Evolutionary conservation across 2,329 filamentous ascomycete genomes (phyloP), one percentile per base, ranked within the genome.

Genomic region (Fusarium longipes): DNA sequence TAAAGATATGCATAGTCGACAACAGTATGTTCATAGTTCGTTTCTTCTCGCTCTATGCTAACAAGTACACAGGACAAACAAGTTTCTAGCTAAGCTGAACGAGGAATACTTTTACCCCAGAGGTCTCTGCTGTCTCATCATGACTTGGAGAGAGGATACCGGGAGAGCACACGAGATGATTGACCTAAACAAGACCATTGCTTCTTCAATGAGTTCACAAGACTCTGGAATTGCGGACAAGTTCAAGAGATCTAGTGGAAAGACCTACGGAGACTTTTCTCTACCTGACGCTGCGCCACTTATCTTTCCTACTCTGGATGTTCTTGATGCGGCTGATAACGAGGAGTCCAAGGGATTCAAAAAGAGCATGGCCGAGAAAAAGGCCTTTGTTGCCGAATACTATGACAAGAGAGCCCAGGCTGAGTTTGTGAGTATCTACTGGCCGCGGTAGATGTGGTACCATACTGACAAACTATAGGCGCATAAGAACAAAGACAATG

Each of bases 61-160:
- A 61, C 18, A 2, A 3, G 4, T 3, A 0, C 2, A 14, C 20
- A 56, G 57, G 15, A 44, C 57, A 8, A 61, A 61, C 22, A 53
- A 61, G 39, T 61, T 61, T 25, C 8, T 61, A 5, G 12, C 56
- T 1, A 35, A 54, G 14, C 51, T 61, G 12, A 61, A 61, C 4
- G 56, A 61, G 11, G 78, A 84, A 5, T 82, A 87, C 59, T 90
- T 89, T 73, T 81, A 79, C 44, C 86, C 87, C 0, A 81, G 81
- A 3, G 87, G 87, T 0, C 78, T 89, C 0, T 85, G 83, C 14
- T 75, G 71, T 5, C 38, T 79, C 20, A 78, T 90, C 35, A 82
- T 89, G 76, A 83, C 83, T 2, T 87, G 80, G 77, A 83, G 83
- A 50, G 82, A 83, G 1, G 78, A 81, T 5, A 63, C 72, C 0